These are phyloP conservation scores for Coniferiporia weirii DNA, from an alignment of 1,284 basidiomycete genomes.

Conservation along the genomic window DNA sequence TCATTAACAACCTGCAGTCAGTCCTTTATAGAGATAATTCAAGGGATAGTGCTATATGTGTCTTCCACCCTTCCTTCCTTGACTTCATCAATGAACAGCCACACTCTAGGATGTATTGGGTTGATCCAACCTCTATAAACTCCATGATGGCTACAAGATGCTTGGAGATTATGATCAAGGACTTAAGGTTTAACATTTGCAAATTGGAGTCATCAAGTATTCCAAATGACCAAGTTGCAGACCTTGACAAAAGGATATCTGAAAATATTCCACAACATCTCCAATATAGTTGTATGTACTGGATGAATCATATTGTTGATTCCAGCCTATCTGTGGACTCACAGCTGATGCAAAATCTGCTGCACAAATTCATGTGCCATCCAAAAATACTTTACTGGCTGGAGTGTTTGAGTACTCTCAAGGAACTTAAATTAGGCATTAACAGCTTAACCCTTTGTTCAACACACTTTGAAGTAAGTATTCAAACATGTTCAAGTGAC, in stretches of 20 bases:
- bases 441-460: too few species aligned
- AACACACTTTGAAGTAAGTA: too few species aligned
- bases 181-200: slow-evolving; percentile 34
- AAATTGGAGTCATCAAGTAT: slow-evolving; percentile 25
- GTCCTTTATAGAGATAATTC: slow-evolving; percentile 1
- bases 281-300: slow-evolving; percentile 1
- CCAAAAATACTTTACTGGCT: not conserved
- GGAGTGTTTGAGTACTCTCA: not conserved
- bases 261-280: not conserved
- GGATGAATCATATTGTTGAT: not conserved
- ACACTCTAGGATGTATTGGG: slow-evolving; percentile 19
- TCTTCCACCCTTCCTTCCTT: slow-evolving; percentile 17
- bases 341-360: not conserved
- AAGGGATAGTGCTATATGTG: not conserved
- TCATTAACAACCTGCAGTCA: not conserved
- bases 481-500: too few species aligned
- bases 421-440: too few species aligned
- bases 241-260: slow-evolving; percentile 13
- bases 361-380: not conserved
- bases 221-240: slow-evolving; percentile 23
- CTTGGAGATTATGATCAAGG: slow-evolving; percentile 26
- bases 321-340: not conserved
- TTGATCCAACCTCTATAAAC: slow-evolving; percentile 19
- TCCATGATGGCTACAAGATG: slow-evolving; percentile 18
- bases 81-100: slow-evolving; percentile 13